Evolutionary conservation across 192 early-diverging fungal species (phyloP).

Genomic region (Umbelopsis sp.): DNA sequence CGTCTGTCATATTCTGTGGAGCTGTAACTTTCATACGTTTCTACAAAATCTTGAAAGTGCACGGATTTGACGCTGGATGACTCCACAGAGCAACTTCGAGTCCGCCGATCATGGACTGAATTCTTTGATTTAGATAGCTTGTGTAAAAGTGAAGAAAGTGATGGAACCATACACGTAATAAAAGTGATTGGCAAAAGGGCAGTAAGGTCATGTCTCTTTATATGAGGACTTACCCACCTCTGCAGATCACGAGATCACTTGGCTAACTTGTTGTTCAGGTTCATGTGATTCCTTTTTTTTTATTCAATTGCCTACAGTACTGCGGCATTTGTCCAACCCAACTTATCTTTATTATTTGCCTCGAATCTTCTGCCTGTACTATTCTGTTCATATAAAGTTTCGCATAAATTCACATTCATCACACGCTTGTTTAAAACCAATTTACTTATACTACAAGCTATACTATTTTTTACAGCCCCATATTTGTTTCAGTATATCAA

Average conservation of each 20-base stretch:
- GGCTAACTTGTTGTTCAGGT: background rate
- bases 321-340: conserved; percentile 3
- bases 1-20: conserved; percentile 15
- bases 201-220: background rate
- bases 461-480: too few species aligned
- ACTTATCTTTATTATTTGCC: background rate
- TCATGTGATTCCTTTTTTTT: background rate
- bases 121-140: background rate
- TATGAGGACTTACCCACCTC: background rate
- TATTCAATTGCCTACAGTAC: background rate
- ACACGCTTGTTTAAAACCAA: background rate
- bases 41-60: conserved; percentile 15
- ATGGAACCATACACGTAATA: background rate
- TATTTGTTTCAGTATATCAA: too few species aligned
- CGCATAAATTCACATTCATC: background rate
- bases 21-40: background rate
- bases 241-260: background rate
- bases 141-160: background rate
- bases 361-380: background rate
- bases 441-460: background rate
- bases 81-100: background rate
- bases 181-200: background rate
- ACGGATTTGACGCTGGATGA: background rate
- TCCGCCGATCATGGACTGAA: background rate
- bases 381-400: background rate